Base-by-base conservation (phyloP, 2,329 filamentous ascomycete species). In the Arthroderma uncinatum region DNA sequence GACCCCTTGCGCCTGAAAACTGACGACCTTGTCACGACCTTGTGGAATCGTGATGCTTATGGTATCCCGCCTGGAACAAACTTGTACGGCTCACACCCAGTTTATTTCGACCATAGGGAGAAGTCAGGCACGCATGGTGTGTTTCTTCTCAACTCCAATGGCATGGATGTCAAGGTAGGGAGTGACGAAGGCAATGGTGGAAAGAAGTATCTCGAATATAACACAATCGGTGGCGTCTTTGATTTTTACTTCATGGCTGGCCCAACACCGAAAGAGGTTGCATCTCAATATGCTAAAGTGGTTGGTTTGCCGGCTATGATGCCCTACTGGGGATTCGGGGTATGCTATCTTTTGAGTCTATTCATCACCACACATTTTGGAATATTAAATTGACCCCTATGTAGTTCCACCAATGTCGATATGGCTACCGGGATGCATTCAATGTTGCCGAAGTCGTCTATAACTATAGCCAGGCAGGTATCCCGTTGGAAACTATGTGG, bases 171-270 rank as follows among this genome's bases (percentile, higher is more conserved):
- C 65, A 82, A 83, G 62, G 81, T 88, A 66, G 39, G 34, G 30
- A 50, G 42, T 50, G 44, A 52, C 5, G 6, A 44, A 59, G 79
- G 77, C 1, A 70, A 73, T 1, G 76, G 73, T 48, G 80, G 82
- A 30, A 79, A 77, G 4, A 81, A 89, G 67, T 86, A 83, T 59
- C 76, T 91, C 2, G 84, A 89, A 70, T 89, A 89, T 71, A 87
- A 89, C 68, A 80, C 81, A 1, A 75, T 89, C 1, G 86, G 86
- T 14, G 87, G 87, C 2, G 78, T 89, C 19, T 66, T 91, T 2
- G 87, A 89, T 67, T 78, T 84, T 55, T 83, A 83, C 64, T 83
- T 84, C 62, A 60, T 83, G 5, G 73, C 79, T 3, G 82, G 81
- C 0, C 79, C 80, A 0, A 73, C 71, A 0, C 78, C 80, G 0